Evolutionary conservation across 352 stramenopile genomes (phyloP), one percentile per base, ranked within the genome.

Genomic region (Phytopythium cucurbitacearum): DNA sequence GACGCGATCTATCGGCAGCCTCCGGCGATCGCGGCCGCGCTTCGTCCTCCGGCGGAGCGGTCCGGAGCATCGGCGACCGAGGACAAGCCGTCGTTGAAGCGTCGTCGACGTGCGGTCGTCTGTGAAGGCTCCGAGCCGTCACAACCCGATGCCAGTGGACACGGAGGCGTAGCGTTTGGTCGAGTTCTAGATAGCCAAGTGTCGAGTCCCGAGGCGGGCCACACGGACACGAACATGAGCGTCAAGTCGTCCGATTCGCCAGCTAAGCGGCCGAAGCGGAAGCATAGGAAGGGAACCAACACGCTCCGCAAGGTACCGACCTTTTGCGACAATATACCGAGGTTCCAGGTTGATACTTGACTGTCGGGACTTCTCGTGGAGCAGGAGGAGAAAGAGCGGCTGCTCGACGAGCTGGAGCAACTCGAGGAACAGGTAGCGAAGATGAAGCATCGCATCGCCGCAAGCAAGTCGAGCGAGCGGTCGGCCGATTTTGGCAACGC

Each of bases 281-380:
- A 71, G 43, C 57, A 67, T 12, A 39, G 64, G 15, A 71, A 68
- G 49, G 64, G 59, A 4, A 71, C 64, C 33, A 60, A 71, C 46
- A 71, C 64, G n/a, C 57, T 71, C 4, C 54, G 59, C 33, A 68
- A 70, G 46, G 56, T 64, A 35, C 11, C 32, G 16, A 9, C 10
- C 21, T 35, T 32, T 11, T 28, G 21, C 21, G 21, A 2, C 21
- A 28, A 28, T 28, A 28, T 28, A 28, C 21, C 21, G 21, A 28
- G 21, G 21, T 28, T 28, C 21, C 21, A 28, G 21, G 21, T 28
- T 28, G 21, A 28, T 28, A 9, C 8, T 54, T 16, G 5, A n/a
- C 63, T 34, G 53, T 38, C 9, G 16, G 37, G 8, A 39, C 10
- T 56, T 21, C 4, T 62, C 28, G 44, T 28, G 5, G 15, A 47